Base-by-base conservation (phyloP, 768 basidiomycete species). In the Psilocybe sp. region DNA sequence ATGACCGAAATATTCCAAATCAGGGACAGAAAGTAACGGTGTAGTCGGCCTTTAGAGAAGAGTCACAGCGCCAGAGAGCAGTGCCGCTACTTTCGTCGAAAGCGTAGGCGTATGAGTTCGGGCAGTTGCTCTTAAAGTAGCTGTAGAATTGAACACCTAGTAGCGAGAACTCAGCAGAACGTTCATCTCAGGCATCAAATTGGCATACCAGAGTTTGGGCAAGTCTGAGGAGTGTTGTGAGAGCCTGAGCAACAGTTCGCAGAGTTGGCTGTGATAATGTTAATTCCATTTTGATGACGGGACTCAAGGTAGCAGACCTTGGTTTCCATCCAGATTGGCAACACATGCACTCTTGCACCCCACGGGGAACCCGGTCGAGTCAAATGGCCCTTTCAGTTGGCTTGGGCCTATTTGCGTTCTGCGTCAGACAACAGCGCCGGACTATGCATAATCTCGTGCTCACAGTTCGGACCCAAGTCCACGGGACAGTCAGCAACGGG, bases 311-410 rank as follows among this genome's bases (percentile, higher is more conserved):
- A 14, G 36, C 61, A 56, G 53, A 69, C 71, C 62, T 61, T 60
- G 72, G 53, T 75, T 71, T 39, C 74, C 74, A 51, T 73, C 69
- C 34, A 75, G 52, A 54, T 74, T 71, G 10, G 71, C 72, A 0
- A 61, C 50, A 55, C 84, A 86, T 32, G 84, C 82, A 45, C 77
- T 80, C 58, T 75, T 76, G 66, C 84, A 86, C 2, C 84, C 84
- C 7, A 83, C 75, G 1, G 77, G 71, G 59, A 72, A 75, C 13
- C 81, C 82, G n/a, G 64, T 67, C 1, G 75, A 64, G 56, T 83
- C 77, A 49, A 64, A 72, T 1, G 84, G 83, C 5, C 81, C 81
- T 42, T 71, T 69, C 39, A 85, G 70, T 4, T 67, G 63, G 3
- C 64, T 43, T 16, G 84, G 82, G 59, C 81, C 81, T 78, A 56